Percentiles rank a stretch among this genome's conserved stretches.
phyloP scores from a whole-genome alignment of 2,329 filamentous ascomycete genomes.

The Grosmannia clavigera region DNA sequence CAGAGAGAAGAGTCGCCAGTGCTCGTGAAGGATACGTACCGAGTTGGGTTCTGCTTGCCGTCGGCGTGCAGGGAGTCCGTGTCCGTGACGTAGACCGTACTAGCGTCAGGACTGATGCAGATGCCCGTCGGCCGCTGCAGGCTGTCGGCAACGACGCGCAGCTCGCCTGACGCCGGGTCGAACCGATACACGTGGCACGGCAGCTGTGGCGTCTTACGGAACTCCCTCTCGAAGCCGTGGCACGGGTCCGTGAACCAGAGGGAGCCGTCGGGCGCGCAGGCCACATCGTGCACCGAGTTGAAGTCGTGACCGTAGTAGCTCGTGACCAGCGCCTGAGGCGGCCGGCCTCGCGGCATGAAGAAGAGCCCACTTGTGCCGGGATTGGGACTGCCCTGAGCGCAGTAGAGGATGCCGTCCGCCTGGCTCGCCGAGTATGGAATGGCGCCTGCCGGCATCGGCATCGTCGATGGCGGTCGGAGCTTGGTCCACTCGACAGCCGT shows the following conservation, averaged over 20 bases:
- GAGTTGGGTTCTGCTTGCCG: constrained; percentile 16
- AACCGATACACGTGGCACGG: constrained; percentile 37
- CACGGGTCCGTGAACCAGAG: constrained; percentile 39
- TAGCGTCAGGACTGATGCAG: constrained; percentile 24
- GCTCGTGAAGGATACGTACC: constrained; percentile 12
- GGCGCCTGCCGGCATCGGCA: constrained; percentile 49
- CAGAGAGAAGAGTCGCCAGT: too few species aligned
- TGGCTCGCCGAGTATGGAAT: constrained; percentile 29
- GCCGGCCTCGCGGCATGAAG: constrained; percentile 21
- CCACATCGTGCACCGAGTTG: constrained; percentile 33
- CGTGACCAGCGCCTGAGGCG: constrained; percentile 24
- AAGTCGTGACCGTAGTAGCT: constrained; percentile 32
- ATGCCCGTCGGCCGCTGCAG: constrained; percentile 31
- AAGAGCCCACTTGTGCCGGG: constrained; percentile 23
- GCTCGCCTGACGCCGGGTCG: constrained; percentile 24
- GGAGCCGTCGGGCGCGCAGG: constrained; percentile 23
- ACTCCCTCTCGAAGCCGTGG: constrained; percentile 30
- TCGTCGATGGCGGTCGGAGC: constrained; percentile 26
- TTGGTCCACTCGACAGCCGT: constrained; percentile 26
- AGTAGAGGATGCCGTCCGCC: constrained; percentile 13
- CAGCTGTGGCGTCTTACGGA: constrained; percentile 29
- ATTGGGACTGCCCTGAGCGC: constrained; percentile 14
- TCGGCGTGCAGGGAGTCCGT: constrained; percentile 18
- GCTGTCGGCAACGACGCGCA: constrained; percentile 34
- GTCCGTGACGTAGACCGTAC: constrained; percentile 31